Evolutionary conservation across 768 basidiomycete species (phyloP).

Genomic region (Hypsizygus marmoreus): DNA sequence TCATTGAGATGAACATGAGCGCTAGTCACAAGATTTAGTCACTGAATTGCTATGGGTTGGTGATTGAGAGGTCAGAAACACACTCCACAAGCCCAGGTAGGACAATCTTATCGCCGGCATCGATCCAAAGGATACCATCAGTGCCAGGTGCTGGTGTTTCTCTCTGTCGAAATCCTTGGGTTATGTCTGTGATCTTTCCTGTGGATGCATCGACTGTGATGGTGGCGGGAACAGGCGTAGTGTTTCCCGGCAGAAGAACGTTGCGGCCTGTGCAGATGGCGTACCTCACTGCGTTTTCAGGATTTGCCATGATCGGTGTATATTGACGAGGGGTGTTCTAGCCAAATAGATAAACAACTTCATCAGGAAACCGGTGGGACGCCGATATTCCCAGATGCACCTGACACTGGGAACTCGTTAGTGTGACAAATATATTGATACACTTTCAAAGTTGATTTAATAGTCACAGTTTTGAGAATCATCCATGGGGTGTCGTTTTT

Average conservation of each 20-base stretch:
- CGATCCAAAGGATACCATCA: slow-evolving; percentile 42
- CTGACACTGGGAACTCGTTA: too few relatives aligned
- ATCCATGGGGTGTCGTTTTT: too few relatives aligned
- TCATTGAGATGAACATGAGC: slow-evolving; percentile 94
- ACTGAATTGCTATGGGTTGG: slow-evolving; percentile 7
- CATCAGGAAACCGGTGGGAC: too few relatives aligned
- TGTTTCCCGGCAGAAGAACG: slow-evolving; percentile 55
- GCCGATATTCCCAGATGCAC: too few relatives aligned
- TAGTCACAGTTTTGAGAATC: too few relatives aligned
- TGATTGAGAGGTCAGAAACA: slow-evolving; percentile 25
- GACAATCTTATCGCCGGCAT: slow-evolving; percentile 58
- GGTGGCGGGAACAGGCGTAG: slow-evolving; percentile 61
- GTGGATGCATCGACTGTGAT: slow-evolving; percentile 56
- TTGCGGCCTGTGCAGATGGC: slow-evolving; percentile 52
- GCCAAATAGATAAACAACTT: too few relatives aligned
- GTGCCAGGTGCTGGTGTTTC: slow-evolving; percentile 30
- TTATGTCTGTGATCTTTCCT: slow-evolving; percentile 63
- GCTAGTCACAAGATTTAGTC: slow-evolving; percentile 37
- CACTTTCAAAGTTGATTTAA: too few relatives aligned
- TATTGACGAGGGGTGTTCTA: too few relatives aligned
- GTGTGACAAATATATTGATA: too few relatives aligned
- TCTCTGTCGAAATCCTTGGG: slow-evolving; percentile 30
- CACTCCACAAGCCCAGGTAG: slow-evolving; percentile 86
- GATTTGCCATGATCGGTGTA: too few relatives aligned
- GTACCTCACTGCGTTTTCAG: not conserved